Conservation (phyloP, 2,329 filamentous ascomycete genomes). For the Exophiala sp. region DNA sequence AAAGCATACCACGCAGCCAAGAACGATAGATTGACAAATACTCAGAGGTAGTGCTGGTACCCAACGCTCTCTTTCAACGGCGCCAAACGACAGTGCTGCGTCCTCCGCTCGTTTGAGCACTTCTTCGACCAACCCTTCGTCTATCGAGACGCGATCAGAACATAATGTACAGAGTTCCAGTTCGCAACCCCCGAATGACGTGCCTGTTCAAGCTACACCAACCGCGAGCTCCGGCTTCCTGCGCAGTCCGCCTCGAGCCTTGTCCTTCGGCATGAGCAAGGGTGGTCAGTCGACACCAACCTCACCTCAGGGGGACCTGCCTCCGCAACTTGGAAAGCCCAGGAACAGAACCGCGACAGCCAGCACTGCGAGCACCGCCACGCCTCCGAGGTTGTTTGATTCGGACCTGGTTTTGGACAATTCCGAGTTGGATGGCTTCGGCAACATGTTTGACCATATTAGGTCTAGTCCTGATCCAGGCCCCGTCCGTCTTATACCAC, state of each 20-base stretch:
- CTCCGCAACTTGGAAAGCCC: slow-evolving; percentile 24
- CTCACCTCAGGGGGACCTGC: slow-evolving; percentile 19
- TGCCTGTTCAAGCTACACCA: slow-evolving; percentile 39
- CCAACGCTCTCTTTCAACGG: slow-evolving; percentile 46
- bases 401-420: slow-evolving; percentile 40
- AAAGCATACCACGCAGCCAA: background rate
- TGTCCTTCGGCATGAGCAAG: slow-evolving; percentile 50
- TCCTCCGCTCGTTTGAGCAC: slow-evolving; percentile 52
- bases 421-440: slow-evolving; percentile 44
- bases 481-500: slow-evolving; percentile 26
- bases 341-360: slow-evolving; percentile 45
- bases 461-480: slow-evolving; percentile 32
- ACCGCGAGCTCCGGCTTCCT: slow-evolving; percentile 37
- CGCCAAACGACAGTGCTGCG: slow-evolving; percentile 44
- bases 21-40: slow-evolving; percentile 6
- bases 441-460: slow-evolving; percentile 51
- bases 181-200: slow-evolving; percentile 39
- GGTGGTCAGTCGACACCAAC: slow-evolving; percentile 33
- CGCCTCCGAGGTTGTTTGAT: slow-evolving; percentile 51
- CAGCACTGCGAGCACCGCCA: slow-evolving; percentile 52
- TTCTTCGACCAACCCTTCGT: slow-evolving; percentile 55
- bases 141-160: slow-evolving; percentile 46
- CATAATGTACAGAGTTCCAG: slow-evolving; percentile 36
- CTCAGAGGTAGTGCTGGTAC: slow-evolving; percentile 48
- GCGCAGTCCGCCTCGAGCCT: slow-evolving; percentile 49